Evolutionary conservation across 108 stramenopile species (phyloP), one percentile per base, ranked within the genome.

Genomic region (Craspedostauros australis): DNA sequence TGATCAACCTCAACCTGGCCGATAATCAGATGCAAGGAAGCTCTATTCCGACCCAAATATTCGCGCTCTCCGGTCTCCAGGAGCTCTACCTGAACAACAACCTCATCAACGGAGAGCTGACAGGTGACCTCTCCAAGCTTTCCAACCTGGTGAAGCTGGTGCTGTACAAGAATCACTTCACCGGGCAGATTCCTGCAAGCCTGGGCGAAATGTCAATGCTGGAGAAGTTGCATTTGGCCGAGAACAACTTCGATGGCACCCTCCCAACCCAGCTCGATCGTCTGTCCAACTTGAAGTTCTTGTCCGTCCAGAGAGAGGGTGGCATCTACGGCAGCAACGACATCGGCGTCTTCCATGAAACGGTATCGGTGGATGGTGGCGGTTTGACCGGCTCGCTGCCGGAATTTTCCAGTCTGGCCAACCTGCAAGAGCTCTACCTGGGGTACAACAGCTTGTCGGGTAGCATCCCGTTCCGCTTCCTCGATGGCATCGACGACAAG

Each of bases 91-190:
- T 70, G 15, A 39, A 46, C n/a, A 25, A 70, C 62, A 70, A 63
- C 20, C 8, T 18, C 28, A 39, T 8, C 26, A 40, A 48, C 39
- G 66, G 27, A 75, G 76, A 31, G 50, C 47, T 2, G 60, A 71
- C 8, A 47, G 80, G 11, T n/a, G n/a, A 44, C 26, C 4, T n/a
- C n/a, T n/a, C n/a, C n/a, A n/a, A n/a, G n/a, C n/a, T n/a, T n/a
- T n/a, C n/a, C n/a, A n/a, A n/a, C 16, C 50, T 83, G 27, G 78
- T 71, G 39, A 48, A 42, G 3, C 56, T 66, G 44, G 36, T 39
- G 31, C 53, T 76, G 40, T 60, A 60, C 25, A 59, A 72, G 37
- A 86, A 86, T 46, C 64, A 77, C 28, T 62, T 79, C 39, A 56
- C 50, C 23, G 54, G 66, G 33, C 56, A 31, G 1, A 54, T 73